These are phyloP conservation scores for Candida coleopterorum DNA, from an alignment of 805 yeast species.

Conservation along the genomic window DNA sequence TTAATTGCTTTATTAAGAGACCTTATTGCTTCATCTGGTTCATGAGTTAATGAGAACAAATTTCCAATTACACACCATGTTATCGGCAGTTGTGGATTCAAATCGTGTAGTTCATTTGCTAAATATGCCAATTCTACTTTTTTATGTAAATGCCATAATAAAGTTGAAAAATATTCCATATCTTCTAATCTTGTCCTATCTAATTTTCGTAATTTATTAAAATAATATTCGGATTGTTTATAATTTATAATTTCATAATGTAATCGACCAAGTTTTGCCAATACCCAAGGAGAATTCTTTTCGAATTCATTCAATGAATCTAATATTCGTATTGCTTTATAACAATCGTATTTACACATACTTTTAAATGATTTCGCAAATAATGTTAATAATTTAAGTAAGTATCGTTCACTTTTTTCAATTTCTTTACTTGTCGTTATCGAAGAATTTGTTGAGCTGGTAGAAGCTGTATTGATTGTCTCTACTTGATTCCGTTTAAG, in stretches of 20 bases:
- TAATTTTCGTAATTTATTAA: slow-evolving; percentile 53
- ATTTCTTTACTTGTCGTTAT: slow-evolving; percentile 19
- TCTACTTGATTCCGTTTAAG: slow-evolving; percentile 17
- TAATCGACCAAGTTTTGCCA: slow-evolving; percentile 71
- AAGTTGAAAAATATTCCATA: slow-evolving; percentile 87
- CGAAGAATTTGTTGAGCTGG: slow-evolving; percentile 10
- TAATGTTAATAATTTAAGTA: slow-evolving; percentile 44
- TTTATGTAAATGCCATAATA: slow-evolving; percentile 87
- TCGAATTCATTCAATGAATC: slow-evolving; percentile 59
- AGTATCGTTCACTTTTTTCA: slow-evolving; percentile 34
- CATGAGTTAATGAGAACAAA: slow-evolving; percentile 74
- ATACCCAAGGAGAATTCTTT: slow-evolving; percentile 77
- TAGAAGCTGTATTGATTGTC: not conserved
- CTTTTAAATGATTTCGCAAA: slow-evolving; percentile 61
- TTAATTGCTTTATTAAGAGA: slow-evolving; percentile 79
- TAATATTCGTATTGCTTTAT: slow-evolving; percentile 68
- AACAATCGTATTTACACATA: slow-evolving; percentile 66
- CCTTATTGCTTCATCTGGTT: slow-evolving; percentile 83
- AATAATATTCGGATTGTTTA: slow-evolving; percentile 64
- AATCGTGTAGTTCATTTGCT: slow-evolving; percentile 72
- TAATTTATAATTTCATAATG: slow-evolving; percentile 88
- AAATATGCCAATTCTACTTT: slow-evolving; percentile 74
- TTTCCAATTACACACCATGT: slow-evolving; percentile 94
- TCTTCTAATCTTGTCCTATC: slow-evolving; percentile 81
- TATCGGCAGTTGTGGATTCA: slow-evolving; percentile 63